Evolutionary conservation across 2,329 filamentous ascomycete species (phyloP), one percentile per base, ranked within the genome.

Genomic region (Cadophora malorum): DNA sequence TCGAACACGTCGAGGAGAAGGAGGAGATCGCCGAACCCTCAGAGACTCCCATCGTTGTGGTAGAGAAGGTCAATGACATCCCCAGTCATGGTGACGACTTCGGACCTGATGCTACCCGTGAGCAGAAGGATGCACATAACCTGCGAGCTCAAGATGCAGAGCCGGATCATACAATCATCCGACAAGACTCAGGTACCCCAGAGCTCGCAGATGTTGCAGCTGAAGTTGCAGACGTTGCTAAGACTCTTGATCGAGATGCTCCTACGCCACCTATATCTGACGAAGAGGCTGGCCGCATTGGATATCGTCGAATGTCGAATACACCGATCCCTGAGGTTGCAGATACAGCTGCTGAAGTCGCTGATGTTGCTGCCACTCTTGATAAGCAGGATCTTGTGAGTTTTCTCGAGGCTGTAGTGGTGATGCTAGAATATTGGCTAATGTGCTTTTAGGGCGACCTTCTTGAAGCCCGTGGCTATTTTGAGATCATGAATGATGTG

Each of bases 311-410:
- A 35, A 70, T 81, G 62, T 80, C 80, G 4, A 72, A 69, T 4
- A 81, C 81, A 3, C 80, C 81, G 4, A 80, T 81, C 58, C 75
- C 78, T 31, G 76, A 84, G 67, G 80, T 81, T 53, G 79, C 82
- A 12, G 74, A 75, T 5, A 81, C 79, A 7, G 81, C 82, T 6
- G 81, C 80, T 2, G 83, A 85, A 71, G 80, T 82, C 33, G 80
- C 81, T 31, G 79, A 83, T 65, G 79, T 78, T 33, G 81, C 83
- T 14, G 75, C 80, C 64, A 73, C 72, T 9, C 70, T 82, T 12
- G 68, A 71, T 55, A 45, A 35, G 49, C 52, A 66, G 38, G 47
- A 49, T 23, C 49, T 62, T 28, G 64, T 63, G 49, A 49, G 56
- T 66, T 28, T 5, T 5, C 28, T 28, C 28, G 3, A 45, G 10